Evolutionary conservation across 2,329 filamentous ascomycete species (phyloP), one percentile per base, ranked within the genome.

Genomic region (Amesomyces nigricolor): DNA sequence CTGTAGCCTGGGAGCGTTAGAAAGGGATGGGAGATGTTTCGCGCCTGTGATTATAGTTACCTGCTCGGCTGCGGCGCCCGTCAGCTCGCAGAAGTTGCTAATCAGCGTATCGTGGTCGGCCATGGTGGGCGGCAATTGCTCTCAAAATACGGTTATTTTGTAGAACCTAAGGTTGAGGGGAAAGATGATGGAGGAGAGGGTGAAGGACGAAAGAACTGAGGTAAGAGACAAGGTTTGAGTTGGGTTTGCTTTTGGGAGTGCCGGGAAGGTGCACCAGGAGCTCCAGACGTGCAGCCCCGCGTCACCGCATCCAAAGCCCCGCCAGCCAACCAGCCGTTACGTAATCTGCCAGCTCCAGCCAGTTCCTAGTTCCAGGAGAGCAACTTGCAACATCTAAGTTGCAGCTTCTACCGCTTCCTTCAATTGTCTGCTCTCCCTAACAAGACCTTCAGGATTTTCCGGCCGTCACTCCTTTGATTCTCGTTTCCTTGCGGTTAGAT

Each of bases 21-120:
- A 40, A 37, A 39, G 13, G 19, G 17, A 13, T 6, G 17, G 8
- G 11, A 11, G 11, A 43, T 7, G 10, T 30, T 16, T 17, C 14
- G 7, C 10, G 13, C 29, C 22, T 26, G 2, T 1, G 17, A 5
- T 8, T 29, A 7, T 14, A 17, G 56, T 67, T 71, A 81, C 80
- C 65, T 78, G 72, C 54, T 75, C 68, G 32, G 76, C 66, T 32
- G 71, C 70, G 30, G 74, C 73, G 19, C 77, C 75, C n/a, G 81
- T 84, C 64, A 85, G 73, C 53, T 71, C 72, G 64, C 75, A 75
- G 67, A 86, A 82, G 66, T 80, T 74, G 64, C 73, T 75, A 61
- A 78, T 71, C 47, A 75, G 65, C 43, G 71, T 68, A 54, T 79
- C 75, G 51, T 75, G 74, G 58, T 68, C 70, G 26, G 70, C 68